Conservation (phyloP, 1,139 yeast species). For the Candida glucosophila region DNA sequence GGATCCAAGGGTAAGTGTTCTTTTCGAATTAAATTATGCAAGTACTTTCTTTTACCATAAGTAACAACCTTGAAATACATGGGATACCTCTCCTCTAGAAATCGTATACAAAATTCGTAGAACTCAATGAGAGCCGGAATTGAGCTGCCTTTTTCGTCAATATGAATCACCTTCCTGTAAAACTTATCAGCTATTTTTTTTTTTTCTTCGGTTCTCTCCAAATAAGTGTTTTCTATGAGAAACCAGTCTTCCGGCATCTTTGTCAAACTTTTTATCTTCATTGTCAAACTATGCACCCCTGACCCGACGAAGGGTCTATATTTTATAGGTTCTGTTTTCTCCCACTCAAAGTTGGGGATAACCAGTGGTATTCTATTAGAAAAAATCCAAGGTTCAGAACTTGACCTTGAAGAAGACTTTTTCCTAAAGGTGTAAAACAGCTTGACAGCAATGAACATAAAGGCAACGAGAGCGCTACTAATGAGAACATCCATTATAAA, state of each 20-base stretch:
- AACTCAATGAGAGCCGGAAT: conserved; percentile 38
- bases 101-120: conserved; percentile 32
- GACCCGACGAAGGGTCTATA: neutral
- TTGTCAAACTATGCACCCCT: conserved; percentile 5
- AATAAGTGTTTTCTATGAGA: conserved; percentile 46
- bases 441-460: too few species aligned
- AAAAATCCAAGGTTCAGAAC: too few species aligned
- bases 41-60: conserved; percentile 5
- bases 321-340: neutral
- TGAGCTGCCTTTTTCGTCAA: conserved; percentile 13
- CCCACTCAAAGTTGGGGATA: conserved; percentile 1
- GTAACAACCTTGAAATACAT: conserved; percentile 24
- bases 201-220: conserved; percentile 30
- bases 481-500: too few species aligned
- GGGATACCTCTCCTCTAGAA: conserved; percentile 42
- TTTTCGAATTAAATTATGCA: conserved; percentile 27
- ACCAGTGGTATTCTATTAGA: conserved; percentile 1
- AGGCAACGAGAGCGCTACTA: too few species aligned
- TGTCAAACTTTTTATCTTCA: conserved; percentile 1
- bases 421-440: too few species aligned
- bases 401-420: too few species aligned
- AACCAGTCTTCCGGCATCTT: conserved; percentile 35
- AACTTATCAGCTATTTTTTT: conserved; percentile 14
- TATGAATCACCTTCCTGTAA: conserved; percentile 32
- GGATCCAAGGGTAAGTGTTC: conserved; percentile 20